Conservation (phyloP, 345 rosid species). For the Acer yangbiense region DNA sequence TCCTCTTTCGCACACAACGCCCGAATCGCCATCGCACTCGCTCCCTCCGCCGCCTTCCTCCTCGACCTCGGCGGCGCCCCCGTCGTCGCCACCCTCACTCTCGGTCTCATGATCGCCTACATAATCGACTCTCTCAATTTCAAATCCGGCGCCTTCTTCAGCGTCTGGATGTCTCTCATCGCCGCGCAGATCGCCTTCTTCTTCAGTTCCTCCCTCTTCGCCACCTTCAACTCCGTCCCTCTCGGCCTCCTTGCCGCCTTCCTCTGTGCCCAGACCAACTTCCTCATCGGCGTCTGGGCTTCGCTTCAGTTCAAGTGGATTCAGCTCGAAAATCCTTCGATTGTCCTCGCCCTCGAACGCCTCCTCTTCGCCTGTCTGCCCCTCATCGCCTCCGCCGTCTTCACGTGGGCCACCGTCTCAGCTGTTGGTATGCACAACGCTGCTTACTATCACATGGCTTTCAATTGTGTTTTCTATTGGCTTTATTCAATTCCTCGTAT, state of each 20-base stretch:
- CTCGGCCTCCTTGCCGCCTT: conserved; percentile 70
- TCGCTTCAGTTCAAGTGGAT: conserved; percentile 99
- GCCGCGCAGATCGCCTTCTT: conserved; percentile 94
- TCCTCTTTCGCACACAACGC: conserved; percentile 79
- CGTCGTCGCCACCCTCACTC: conserved; percentile 68
- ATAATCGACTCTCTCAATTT: conserved; percentile 83
- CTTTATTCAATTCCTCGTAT: conserved; percentile 73
- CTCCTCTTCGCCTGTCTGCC: conserved; percentile 89
- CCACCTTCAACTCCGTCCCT: conserved; percentile 60
- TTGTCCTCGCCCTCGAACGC: conserved; percentile 87
- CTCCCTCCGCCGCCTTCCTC: conserved; percentile 83
- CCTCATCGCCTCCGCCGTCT: conserved; percentile 70
- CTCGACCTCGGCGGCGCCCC: conserved; percentile 98
- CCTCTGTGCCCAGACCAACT: conserved; percentile 76
- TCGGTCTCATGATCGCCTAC: conserved; percentile 90
- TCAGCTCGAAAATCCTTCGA: conserved; percentile 83
- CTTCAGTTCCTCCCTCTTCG: conserved; percentile 66
- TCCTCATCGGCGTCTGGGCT: conserved; percentile 86
- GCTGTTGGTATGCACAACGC: conserved; percentile 91
- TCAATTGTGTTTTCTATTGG: conserved; percentile 94
- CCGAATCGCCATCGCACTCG: conserved; percentile 76
- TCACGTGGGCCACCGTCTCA: conserved; percentile 94
- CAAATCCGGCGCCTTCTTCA: conserved; percentile 82
- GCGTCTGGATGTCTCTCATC: conserved; percentile 83
- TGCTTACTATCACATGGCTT: conserved; percentile 75